A percentile compares a stretch with the other conserved stretches of the same genome.
Conservation (phyloP, 2,329 filamentous ascomycete species). For the Coniella lustricola region DNA sequence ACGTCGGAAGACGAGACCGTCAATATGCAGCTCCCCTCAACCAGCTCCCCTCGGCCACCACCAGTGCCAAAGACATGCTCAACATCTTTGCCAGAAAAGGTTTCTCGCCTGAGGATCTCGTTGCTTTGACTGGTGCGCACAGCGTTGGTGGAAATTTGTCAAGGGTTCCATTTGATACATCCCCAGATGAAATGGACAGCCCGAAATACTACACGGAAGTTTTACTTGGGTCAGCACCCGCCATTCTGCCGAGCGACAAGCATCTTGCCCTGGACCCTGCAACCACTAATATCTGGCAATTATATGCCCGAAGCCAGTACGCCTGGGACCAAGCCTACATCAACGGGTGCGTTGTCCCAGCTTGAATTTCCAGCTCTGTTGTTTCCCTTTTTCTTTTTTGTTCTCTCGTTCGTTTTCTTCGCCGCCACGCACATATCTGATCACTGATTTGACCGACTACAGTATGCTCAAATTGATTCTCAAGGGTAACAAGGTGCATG, state of each 20-base stretch:
- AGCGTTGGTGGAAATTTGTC: conserved; percentile 21
- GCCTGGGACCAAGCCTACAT: conserved; percentile 22
- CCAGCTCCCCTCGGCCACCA: conserved; percentile 18
- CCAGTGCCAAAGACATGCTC: conserved; percentile 17
- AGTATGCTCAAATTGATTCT: no score
- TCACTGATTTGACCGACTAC: no score
- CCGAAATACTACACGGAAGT: conserved; percentile 23
- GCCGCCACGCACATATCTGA: no score
- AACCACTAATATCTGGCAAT: conserved; percentile 20
- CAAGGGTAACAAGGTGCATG: no score
- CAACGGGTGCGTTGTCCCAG: conserved; percentile 21
- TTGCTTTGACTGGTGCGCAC: conserved; percentile 24
- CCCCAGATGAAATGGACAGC: conserved; percentile 19
- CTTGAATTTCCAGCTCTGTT: background rate
- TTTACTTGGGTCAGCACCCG: conserved; percentile 17
- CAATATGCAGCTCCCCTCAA: conserved; percentile 16
- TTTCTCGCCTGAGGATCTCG: conserved; percentile 21
- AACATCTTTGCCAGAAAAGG: conserved; percentile 19
- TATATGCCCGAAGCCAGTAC: conserved; percentile 18
- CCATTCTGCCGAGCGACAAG: conserved; percentile 22
- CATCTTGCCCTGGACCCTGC: conserved; percentile 20
- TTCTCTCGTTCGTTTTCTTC: background rate
- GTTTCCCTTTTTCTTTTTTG: background rate
- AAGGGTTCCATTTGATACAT: conserved; percentile 20
- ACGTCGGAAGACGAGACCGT: conserved; percentile 22